A percentile compares a stretch with the other conserved stretches of the same genome.
Conservation (phyloP, 1,284 basidiomycete species). For the Ustilago crameri region DNA sequence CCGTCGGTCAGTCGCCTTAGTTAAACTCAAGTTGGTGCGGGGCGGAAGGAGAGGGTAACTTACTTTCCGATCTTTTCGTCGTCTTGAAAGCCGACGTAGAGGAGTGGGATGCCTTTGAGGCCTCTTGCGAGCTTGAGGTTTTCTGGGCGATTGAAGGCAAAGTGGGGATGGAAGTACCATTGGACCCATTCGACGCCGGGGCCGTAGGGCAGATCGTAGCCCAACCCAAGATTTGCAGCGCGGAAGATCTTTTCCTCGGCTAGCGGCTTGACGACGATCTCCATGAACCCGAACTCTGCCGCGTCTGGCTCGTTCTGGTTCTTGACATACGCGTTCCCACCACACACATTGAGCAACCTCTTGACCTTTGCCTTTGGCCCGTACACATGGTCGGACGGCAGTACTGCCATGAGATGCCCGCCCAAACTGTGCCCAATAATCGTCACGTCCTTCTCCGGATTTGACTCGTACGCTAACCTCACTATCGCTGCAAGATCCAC, state of each 20-base stretch:
- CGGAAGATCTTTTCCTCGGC: conserved; percentile 54
- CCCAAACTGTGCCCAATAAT: conserved; percentile 55
- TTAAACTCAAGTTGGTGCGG: background rate
- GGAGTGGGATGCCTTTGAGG: conserved; percentile 27
- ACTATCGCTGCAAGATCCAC: conserved; percentile 54
- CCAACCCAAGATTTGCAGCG: conserved; percentile 48
- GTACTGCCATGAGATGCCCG: conserved; percentile 49
- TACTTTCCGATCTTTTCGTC: conserved; percentile 57
- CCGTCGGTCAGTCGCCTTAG: background rate
- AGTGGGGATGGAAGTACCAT: conserved; percentile 58
- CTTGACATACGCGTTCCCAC: conserved; percentile 51
- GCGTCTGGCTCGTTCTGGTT: conserved; percentile 50
- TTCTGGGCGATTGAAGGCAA: conserved; percentile 44
- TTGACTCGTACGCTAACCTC: conserved; percentile 33
- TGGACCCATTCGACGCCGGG: conserved; percentile 54
- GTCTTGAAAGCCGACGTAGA: conserved; percentile 58
- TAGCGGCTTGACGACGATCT: conserved; percentile 51
- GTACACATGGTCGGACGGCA: conserved; percentile 38
- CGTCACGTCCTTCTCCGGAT: conserved; percentile 38
- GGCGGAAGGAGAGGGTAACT: no score
- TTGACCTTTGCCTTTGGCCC: conserved; percentile 45
- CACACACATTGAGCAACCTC: conserved; percentile 54
- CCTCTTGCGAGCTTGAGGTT: conserved; percentile 43
- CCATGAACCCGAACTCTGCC: conserved; percentile 49
- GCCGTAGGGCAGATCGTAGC: conserved; percentile 57